Percentiles rank a stretch among this genome's conserved stretches.
Conservation (phyloP, 2,329 filamentous ascomycete genomes). For the Niveomyces coronatus region DNA sequence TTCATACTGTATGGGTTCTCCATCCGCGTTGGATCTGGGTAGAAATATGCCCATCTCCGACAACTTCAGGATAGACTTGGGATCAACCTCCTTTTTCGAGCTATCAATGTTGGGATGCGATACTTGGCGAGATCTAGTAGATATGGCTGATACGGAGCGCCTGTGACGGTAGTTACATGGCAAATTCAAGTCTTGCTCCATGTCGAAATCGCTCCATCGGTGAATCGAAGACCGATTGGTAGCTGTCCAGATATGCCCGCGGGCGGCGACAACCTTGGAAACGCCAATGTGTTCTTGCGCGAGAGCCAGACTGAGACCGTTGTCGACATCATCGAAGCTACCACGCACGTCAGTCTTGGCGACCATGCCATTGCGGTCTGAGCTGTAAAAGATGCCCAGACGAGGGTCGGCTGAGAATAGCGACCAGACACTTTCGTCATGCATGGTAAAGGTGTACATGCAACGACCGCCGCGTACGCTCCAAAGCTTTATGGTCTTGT, state of each 20-base stretch:
- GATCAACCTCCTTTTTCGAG: constrained; percentile 56
- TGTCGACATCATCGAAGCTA: constrained; percentile 58
- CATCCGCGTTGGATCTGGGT: constrained; percentile 38
- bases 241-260: constrained; percentile 79
- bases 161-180: constrained; percentile 43
- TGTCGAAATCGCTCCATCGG: constrained; percentile 81
- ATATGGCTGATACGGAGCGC: constrained; percentile 34
- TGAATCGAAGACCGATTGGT: constrained; percentile 88
- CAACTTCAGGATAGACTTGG: constrained; percentile 67
- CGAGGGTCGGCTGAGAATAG: constrained; percentile 81
- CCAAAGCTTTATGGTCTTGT: constrained; percentile 97
- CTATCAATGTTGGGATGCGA: constrained; percentile 21
- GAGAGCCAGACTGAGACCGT: constrained; percentile 81
- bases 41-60: constrained; percentile 78
- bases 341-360: constrained; percentile 87
- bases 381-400: constrained; percentile 86
- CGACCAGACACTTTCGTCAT: constrained; percentile 96
- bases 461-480: constrained; percentile 89
- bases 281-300: constrained; percentile 86
- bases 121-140: constrained; percentile 23
- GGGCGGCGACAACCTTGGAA: constrained; percentile 55
- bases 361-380: constrained; percentile 84
- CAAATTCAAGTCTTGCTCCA: constrained; percentile 57
- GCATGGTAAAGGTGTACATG: constrained; percentile 98
- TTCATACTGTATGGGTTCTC: constrained; percentile 44